Conservation (phyloP, 1,284 basidiomycete species). For the Schizopora paradoxa region DNA sequence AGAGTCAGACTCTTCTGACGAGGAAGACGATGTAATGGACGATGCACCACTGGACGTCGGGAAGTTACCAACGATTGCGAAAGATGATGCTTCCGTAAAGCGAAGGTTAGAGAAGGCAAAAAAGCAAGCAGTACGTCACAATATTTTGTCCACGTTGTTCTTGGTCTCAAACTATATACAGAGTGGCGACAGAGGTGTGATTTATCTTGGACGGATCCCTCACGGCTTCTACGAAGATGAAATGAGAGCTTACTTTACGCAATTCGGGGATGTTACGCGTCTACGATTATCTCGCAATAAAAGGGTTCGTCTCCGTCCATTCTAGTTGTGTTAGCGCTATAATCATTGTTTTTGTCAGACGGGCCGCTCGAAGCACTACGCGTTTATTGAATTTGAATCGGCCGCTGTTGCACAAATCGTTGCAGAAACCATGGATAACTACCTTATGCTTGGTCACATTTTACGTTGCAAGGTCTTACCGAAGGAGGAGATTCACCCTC, state of each 20-base stretch:
- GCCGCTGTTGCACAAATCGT: constrained; percentile 90
- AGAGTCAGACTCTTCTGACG: constrained; percentile 78
- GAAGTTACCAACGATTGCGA: constrained; percentile 76
- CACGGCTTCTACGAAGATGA: constrained; percentile 98
- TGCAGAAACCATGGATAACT: constrained; percentile 99
- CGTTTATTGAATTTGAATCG: constrained; percentile 92
- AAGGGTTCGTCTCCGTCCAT: constrained; percentile 49
- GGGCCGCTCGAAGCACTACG: constrained; percentile 94
- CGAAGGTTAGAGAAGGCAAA: constrained; percentile 81
- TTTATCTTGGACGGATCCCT: constrained; percentile 89
- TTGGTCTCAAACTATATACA: constrained; percentile 25
- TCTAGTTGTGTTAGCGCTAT: neutral
- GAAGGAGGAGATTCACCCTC: constrained; percentile 84
- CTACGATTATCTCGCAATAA: constrained; percentile 91
- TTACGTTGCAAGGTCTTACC: constrained; percentile 85
- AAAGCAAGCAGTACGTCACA: constrained; percentile 60
- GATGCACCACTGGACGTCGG: constrained; percentile 49
- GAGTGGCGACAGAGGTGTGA: constrained; percentile 75
- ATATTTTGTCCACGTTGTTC: neutral
- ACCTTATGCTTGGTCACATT: constrained; percentile 91
- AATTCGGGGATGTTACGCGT: constrained; percentile 91
- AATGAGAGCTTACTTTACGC: constrained; percentile 88
- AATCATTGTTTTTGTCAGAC: constrained; percentile 49
- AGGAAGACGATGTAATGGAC: constrained; percentile 54
- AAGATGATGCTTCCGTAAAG: constrained; percentile 78